Base-by-base conservation (phyloP, 129 eudicot genomes). In the Helichrysum umbraculigerum region DNA sequence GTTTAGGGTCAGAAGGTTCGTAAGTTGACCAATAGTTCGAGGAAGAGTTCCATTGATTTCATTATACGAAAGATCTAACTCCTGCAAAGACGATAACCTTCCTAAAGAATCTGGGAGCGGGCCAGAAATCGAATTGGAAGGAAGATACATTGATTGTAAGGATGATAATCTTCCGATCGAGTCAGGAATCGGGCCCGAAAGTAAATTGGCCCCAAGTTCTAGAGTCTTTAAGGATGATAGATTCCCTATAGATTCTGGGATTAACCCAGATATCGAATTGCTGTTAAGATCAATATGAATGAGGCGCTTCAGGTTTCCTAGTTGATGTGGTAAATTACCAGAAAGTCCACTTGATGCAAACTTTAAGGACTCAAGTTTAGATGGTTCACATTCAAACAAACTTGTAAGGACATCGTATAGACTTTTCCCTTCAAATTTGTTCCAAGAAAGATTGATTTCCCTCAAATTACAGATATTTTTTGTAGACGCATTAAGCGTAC, bases 211-310 rank as follows among this genome's bases (percentile, higher is more conserved):
- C 39, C 68, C 68, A 33, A 63, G 42, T 7, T 29, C 68, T 63
- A 63, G 37, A 63, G 68, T 63, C 30, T 63, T 42, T 63, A 63
- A 63, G 37, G 68, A 63, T 21, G 71, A 21, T 58, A 74, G 60
- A 5, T 57, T 74, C 54, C 72, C 80, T 28, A 81, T 21, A 1
- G 82, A 68, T 22, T 59, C 76, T 16, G 84, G 84, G 15, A 81
- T 81, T 19, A 29, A 44, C 22, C 84, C 80, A 2, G 79, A 50
- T 25, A 80, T 39, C 17, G 30, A 81, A 58, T 81, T 68, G 16
- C 19, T 15, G 12, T 65, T 41, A 29, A 80, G 81, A 78, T 77
- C 75, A 69, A 77, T 57, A 30, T 41, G 62, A 17, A 69, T 32
- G 50, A 80, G 51, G 22, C 68, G 57, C 51, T 47, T 74, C 7